Evolutionary conservation across 1,139 yeast genomes (phyloP), one percentile per base, ranked within the genome.

Genomic region (Dujonia santamariae): DNA sequence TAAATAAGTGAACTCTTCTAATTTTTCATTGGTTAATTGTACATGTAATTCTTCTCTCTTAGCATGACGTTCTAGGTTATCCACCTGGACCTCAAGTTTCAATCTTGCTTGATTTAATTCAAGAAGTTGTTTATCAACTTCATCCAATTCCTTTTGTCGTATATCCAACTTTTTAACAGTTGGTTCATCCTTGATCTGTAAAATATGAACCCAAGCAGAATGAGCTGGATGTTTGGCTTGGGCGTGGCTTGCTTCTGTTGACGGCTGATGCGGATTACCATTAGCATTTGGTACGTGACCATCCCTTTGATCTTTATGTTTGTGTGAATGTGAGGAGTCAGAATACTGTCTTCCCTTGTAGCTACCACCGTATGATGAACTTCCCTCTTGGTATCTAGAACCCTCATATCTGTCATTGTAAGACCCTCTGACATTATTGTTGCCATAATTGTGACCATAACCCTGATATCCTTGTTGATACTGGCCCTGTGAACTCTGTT

Each of bases 1-100:
- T 46, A 63, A 45, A 39, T 60, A 63, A 9, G 61, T 49, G 47
- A 67, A 59, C 46, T 68, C 75, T 36, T 66, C 73, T 31, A 69
- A 51, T 43, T 67, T 68, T 39, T 68, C 74, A 21, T 45, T 53
- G 25, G 71, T 58, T 17, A 66, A 39, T 37, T 61, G 62, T 6
- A 61, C 69, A 40, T 65, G 61, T 26, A 65, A 42, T 20, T 50
- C 63, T 38, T 68, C 74, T 32, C 64, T 49, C 17, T 37, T 45
- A 1, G 59, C 54, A 33, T 57, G 65, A 8, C 52, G 47, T 24
- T 62, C 63, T 27, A 67, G 47, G 14, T 44, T 41, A 7, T 44
- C 45, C 28, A 61, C 39, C 11, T 53, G 44, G 28, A 45, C 39
- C 26, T 51, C 54, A 34, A 62, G 50, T 40, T 44, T 48, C 25